phyloP scores from a whole-genome alignment of 108 stramenopile genomes.

The Nitzschia sp. region DNA sequence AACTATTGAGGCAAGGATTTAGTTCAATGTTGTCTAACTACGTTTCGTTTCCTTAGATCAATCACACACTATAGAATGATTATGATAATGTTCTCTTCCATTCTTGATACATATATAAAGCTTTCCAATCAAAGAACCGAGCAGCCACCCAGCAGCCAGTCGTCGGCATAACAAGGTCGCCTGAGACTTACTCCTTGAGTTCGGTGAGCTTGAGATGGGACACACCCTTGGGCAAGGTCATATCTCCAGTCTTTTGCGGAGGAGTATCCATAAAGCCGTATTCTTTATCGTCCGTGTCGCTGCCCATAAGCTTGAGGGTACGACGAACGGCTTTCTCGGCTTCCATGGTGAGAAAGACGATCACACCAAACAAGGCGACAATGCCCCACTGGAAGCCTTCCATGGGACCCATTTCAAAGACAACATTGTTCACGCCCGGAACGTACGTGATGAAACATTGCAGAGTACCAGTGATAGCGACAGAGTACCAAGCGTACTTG shows the following conservation, averaged over 20 bases:
- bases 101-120: too few species aligned
- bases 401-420: conserved; percentile 78
- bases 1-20: too few species aligned
- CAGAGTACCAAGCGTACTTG: conserved; percentile 54
- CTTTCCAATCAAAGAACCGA: too few species aligned
- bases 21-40: too few species aligned
- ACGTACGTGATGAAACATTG: conserved; percentile 79
- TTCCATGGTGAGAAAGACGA: conserved; percentile 76
- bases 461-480: conserved; percentile 46
- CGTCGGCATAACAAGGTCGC: too few species aligned
- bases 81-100: too few species aligned
- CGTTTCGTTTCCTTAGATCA: too few species aligned
- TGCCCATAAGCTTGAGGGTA: conserved; percentile 54
- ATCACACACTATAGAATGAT: too few species aligned
- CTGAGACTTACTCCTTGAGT: conserved; percentile 46
- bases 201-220: conserved; percentile 61
- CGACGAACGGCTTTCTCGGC: conserved; percentile 80
- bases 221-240: conserved; percentile 62
- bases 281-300: conserved; percentile 72
- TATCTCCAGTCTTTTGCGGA: conserved; percentile 14
- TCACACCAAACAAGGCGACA: conserved; percentile 46
- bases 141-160: too few species aligned
- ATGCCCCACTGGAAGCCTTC: conserved; percentile 72
- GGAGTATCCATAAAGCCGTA: conserved; percentile 18
- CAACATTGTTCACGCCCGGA: conserved; percentile 74